Evolutionary conservation across 805 yeast species (phyloP), one percentile per base, ranked within the genome.

Genomic region (Myxozyma kluyveri): DNA sequence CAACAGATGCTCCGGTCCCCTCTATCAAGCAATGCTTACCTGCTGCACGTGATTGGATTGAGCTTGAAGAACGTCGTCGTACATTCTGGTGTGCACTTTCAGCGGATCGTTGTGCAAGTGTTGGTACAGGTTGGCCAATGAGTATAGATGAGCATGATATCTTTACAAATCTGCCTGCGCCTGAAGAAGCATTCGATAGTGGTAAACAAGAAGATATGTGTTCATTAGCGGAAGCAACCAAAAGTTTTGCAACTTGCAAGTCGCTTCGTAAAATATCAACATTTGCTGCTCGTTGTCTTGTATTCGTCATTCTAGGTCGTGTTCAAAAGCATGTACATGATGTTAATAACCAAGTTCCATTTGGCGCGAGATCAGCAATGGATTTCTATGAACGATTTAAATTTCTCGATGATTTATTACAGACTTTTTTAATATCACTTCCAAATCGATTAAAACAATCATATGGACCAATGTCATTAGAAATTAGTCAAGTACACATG

Each of bases 91-190:
- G 49, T 38, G 56, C 56, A 17, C 42, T 61, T 42, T 19, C 56
- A 31, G 46, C 54, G 39, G 69, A 65, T 31, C 52, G 63, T 10
- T 49, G 60, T 17, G 62, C 65, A 3, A 52, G 63, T 22, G 46
- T 59, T 1, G 68, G 62, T 7, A 61, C 68, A n/a, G 61, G 65
- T 3, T 58, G 67, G 62, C 67, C 68, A 4, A 45, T 51, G 38
- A 24, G 47, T 18, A 35, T 61, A 23, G 48, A 57, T 27, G 53
- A 50, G 22, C 41, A 44, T 17, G 63, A 56, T 26, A 56, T 66
- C 29, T 42, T 42, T 27, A 56, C 65, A 2, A 52, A 61, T 22
- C 38, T 67, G 32, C 69, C 70, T 0, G 22, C 61, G 27, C 59
- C 60, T 38, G 69, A 65, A 39, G 55, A 21, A 10, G 53, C 48